phyloP scores from a whole-genome alignment of 306 rosid genomes.

The Trifolium pratense region DNA sequence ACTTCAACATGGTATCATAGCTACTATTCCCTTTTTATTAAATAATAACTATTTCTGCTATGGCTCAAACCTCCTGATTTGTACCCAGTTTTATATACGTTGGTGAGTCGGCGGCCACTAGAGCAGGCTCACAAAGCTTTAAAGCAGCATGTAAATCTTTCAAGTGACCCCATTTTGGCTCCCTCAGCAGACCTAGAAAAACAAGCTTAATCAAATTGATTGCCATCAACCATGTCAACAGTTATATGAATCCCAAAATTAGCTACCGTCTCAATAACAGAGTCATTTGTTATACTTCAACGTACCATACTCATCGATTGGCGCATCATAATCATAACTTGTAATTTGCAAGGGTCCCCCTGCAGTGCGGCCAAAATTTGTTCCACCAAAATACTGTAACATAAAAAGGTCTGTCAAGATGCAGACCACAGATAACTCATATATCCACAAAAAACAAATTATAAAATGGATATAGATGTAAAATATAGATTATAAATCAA shows the following conservation, averaged over 20 bases:
- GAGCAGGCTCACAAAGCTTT: conserved; percentile 93
- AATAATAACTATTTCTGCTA: conserved; percentile 26
- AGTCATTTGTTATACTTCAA: conserved; percentile 28
- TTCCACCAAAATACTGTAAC: conserved; percentile 93
- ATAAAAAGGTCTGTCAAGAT: conserved; percentile 48
- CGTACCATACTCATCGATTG: conserved; percentile 94
- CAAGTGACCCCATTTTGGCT: conserved; percentile 99
- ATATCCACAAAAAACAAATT: conserved; percentile 29
- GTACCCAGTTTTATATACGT: conserved; percentile 82
- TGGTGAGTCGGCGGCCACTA: conserved; percentile 79
- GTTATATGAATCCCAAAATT: conserved; percentile 34
- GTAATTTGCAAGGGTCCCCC: conserved; percentile 97
- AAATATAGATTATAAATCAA: too few relatives aligned
- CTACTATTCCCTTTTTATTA: not conserved
- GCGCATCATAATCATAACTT: conserved; percentile 99
- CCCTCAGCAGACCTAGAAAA: conserved; percentile 72
- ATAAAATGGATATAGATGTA: conserved; percentile 20
- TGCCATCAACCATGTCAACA: conserved; percentile 32
- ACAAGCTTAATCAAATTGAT: conserved; percentile 32
- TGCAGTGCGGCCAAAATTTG: conserved; percentile 94
- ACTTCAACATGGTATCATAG: not conserved
- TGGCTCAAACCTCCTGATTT: conserved; percentile 84
- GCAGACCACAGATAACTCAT: conserved; percentile 28
- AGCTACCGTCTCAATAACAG: conserved; percentile 28
- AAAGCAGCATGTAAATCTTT: conserved; percentile 92